Evolutionary conservation across 805 yeast genomes (phyloP), one percentile per base, ranked within the genome.

Genomic region (Lachancea lanzarotensis): DNA sequence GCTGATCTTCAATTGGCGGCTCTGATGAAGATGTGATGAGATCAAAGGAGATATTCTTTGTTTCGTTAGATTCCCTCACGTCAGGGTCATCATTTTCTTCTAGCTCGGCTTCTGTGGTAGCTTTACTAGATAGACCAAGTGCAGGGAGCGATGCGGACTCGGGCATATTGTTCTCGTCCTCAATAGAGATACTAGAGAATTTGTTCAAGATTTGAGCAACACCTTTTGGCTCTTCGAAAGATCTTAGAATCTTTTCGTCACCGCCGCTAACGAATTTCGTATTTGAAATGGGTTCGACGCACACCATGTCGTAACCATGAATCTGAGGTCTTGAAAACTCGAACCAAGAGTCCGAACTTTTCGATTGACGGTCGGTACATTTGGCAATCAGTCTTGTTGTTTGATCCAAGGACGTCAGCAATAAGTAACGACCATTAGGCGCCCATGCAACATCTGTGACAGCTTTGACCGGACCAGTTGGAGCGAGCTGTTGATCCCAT

Each of bases 261-360:
- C 97, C 98, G 13, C 90, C 98, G 43, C 96, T 86, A 2, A 90
- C 84, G 67, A 86, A 91, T 51, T 75, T 69, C 1, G 84, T 71
- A 40, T 71, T 65, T 15, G 76, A 65, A 12, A 93, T 63, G 11
- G 83, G 72, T 32, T 81, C 78, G 7, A 85, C 70, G 52, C 95
- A 81, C 32, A 86, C 74, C 97, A 93, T 89, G 59, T 93, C 98
- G 60, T 88, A 93, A 8, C 99, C 99, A 63, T 93, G 99, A 51
- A 93, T 93, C 64, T 93, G 99, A 0, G 98, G 98, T 54, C 99
- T 76, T 1, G 96, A 87, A 63, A 93, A 82, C 63, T 93, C 99
- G 59, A 82, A 83, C 95, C 96, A 89, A 1, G 81, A 70, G 7
- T 52, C 47, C 1, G 37, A 40, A 0, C 63, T 15, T 43, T 45